Conservation (phyloP, 1,139 yeast genomes). For the Yarrowia galli region DNA sequence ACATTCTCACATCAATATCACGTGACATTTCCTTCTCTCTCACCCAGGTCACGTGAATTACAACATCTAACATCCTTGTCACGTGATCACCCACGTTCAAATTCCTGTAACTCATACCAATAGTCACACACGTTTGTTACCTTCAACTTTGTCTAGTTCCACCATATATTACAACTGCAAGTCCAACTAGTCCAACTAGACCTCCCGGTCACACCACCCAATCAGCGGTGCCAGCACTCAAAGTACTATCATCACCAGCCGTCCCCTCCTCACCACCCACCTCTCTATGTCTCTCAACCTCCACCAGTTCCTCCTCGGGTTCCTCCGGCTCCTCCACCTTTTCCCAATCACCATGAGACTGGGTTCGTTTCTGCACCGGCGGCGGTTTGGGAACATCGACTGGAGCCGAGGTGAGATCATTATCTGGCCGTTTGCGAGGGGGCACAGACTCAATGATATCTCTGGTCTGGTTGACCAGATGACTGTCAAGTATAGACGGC, state of each 20-base stretch:
- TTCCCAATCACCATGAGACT: conserved; percentile 24
- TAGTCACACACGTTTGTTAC: too few relatives aligned
- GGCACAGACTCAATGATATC: conserved; percentile 45
- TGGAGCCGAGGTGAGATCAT: conserved; percentile 15
- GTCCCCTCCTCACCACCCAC: too few relatives aligned
- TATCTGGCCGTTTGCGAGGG: background rate
- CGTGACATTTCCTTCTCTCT: too few relatives aligned
- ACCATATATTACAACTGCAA: too few relatives aligned
- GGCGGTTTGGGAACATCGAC: conserved; percentile 10
- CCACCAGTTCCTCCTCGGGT: conserved; percentile 10
- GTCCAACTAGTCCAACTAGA: too few relatives aligned
- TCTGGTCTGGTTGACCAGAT: conserved; percentile 1
- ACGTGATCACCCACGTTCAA: too few relatives aligned
- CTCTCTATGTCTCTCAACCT: conserved; percentile 2
- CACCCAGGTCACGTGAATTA: too few relatives aligned
- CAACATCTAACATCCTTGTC: too few relatives aligned
- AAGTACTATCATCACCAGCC: background rate
- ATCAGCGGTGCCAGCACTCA: background rate
- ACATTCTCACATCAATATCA: too few relatives aligned
- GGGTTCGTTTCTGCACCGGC: background rate
- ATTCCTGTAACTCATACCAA: too few relatives aligned
- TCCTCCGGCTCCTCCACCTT: conserved; percentile 14
- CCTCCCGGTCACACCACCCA: background rate
- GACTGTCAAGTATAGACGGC: conserved; percentile 16
- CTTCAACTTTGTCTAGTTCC: too few relatives aligned